These are phyloP conservation scores for Glaciozyma martinii DNA, from an alignment of 768 basidiomycete genomes.

Conservation along the genomic window DNA sequence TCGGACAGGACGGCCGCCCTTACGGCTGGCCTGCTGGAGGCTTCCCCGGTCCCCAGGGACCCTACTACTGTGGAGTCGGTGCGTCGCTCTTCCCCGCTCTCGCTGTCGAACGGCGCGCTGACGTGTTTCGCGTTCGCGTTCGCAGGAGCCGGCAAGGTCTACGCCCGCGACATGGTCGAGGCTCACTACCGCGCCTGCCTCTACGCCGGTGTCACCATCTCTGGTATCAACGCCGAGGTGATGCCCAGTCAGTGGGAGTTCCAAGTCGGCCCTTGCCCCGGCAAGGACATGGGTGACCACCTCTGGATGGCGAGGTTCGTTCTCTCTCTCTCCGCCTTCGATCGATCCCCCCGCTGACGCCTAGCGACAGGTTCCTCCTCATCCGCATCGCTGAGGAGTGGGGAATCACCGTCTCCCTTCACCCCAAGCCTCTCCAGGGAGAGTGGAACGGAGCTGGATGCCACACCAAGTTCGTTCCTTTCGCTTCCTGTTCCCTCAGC, in stretches of 20 bases:
- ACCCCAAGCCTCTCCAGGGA: constrained; percentile 92
- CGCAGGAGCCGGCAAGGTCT: constrained; percentile 87
- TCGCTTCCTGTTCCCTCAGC: neutral
- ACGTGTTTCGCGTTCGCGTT: constrained; percentile 17
- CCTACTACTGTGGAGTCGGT: constrained; percentile 99
- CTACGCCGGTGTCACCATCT: constrained; percentile 65
- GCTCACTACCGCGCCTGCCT: constrained; percentile 83
- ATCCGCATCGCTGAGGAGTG: constrained; percentile 86
- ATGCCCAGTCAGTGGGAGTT: constrained; percentile 99
- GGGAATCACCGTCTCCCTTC: constrained; percentile 70
- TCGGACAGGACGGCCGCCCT: constrained; percentile 81
- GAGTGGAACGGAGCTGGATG: constrained; percentile 99
- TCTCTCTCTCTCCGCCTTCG: neutral
- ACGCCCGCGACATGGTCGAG: constrained; percentile 96
- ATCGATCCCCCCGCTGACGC: neutral
- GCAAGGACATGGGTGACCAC: constrained; percentile 98
- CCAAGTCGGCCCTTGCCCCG: constrained; percentile 97
- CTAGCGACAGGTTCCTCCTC: constrained; percentile 57
- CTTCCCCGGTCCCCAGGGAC: constrained; percentile 98
- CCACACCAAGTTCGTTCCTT: constrained; percentile 50
- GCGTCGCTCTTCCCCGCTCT: constrained; percentile 36
- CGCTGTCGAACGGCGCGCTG: neutral
- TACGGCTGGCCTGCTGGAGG: constrained; percentile 98
- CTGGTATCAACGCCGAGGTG: constrained; percentile 98
- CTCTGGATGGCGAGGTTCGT: constrained; percentile 83